A percentile compares a stretch with the other conserved stretches of the same genome.
Conservation (phyloP, 805 yeast species). For the Kuraishia hungarica region DNA sequence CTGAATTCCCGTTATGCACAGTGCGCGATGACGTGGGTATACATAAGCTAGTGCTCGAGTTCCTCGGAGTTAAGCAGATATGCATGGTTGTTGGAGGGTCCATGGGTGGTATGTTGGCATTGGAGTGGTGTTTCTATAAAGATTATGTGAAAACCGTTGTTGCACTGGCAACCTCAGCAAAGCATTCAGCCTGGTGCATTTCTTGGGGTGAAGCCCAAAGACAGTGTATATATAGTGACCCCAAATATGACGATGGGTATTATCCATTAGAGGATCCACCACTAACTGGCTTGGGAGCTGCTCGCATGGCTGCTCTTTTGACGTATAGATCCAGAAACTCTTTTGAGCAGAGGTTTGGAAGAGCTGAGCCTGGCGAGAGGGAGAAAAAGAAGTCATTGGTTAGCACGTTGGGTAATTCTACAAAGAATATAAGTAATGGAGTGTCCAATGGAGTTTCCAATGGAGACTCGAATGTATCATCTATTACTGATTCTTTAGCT, state of each 20-base stretch:
- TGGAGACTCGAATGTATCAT: too few species aligned
- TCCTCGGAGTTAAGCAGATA: constrained; percentile 65
- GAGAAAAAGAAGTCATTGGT: constrained; percentile 1
- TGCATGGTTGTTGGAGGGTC: constrained; percentile 94
- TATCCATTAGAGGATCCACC: constrained; percentile 78
- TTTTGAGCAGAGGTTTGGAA: constrained; percentile 87
- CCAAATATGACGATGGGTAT: constrained; percentile 87
- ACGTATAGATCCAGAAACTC: constrained; percentile 91
- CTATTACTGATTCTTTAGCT: too few species aligned
- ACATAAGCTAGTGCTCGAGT: constrained; percentile 71
- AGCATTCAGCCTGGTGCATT: constrained; percentile 97
- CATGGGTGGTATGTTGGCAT: constrained; percentile 96
- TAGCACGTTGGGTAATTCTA: neutral
- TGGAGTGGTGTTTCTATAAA: constrained; percentile 74
- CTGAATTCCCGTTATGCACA: constrained; percentile 89
- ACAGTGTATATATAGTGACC: constrained; percentile 92
- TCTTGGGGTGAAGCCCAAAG: constrained; percentile 99
- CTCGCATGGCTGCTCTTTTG: constrained; percentile 92
- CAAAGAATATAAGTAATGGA: too few species aligned
- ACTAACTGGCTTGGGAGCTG: constrained; percentile 81
- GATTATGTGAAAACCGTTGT: constrained; percentile 64
- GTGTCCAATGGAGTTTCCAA: too few species aligned
- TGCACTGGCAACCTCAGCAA: constrained; percentile 88
- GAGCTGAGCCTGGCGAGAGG: constrained; percentile 47
- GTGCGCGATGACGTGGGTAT: constrained; percentile 87